These are phyloP conservation scores for Verticillium isaacii DNA, from an alignment of 2,329 filamentous ascomycete species.

Conservation along the genomic window DNA sequence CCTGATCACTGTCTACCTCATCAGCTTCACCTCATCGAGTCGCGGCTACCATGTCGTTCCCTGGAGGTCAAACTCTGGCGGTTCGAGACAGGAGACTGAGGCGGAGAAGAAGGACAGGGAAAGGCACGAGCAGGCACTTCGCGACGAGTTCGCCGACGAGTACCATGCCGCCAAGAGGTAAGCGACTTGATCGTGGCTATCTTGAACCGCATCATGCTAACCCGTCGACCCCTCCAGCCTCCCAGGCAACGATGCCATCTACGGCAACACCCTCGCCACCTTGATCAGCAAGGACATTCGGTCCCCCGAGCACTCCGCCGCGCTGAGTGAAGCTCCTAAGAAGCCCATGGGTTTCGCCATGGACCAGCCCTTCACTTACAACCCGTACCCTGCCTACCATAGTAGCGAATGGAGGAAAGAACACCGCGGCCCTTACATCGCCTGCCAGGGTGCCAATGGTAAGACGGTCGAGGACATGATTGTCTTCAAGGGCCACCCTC, in stretches of 20 bases:
- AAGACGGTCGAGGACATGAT: conserved; percentile 55
- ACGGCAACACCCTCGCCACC: conserved; percentile 48
- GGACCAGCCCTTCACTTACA: conserved; percentile 52
- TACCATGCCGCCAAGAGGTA: conserved; percentile 36
- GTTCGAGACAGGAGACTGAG: conserved; percentile 2
- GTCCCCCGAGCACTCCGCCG: conserved; percentile 20
- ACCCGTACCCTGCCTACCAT: conserved; percentile 70
- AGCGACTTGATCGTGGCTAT: conserved; percentile 14
- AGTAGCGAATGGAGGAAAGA: conserved; percentile 51
- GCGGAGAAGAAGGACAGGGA: conserved; percentile 12
- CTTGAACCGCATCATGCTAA: conserved; percentile 10
- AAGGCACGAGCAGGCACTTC: conserved; percentile 22
- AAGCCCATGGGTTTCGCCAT: conserved; percentile 34
- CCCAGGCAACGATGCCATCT: conserved; percentile 46
- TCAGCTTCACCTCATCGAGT: conserved; percentile 32
- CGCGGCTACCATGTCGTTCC: conserved; percentile 29
- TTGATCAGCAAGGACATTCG: conserved; percentile 36
- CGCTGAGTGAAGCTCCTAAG: conserved; percentile 11
- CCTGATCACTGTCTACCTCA: conserved; percentile 35
- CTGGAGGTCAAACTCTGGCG: conserved; percentile 10
- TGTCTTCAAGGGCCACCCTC: conserved; percentile 58
- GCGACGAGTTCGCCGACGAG: conserved; percentile 22
- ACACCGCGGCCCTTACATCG: conserved; percentile 53
- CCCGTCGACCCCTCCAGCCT: conserved; percentile 23
- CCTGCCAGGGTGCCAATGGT: conserved; percentile 63